Evolutionary conservation across 169 alveolate genomes (phyloP).

Genomic region (Cryptosporidium meleagridis): DNA sequence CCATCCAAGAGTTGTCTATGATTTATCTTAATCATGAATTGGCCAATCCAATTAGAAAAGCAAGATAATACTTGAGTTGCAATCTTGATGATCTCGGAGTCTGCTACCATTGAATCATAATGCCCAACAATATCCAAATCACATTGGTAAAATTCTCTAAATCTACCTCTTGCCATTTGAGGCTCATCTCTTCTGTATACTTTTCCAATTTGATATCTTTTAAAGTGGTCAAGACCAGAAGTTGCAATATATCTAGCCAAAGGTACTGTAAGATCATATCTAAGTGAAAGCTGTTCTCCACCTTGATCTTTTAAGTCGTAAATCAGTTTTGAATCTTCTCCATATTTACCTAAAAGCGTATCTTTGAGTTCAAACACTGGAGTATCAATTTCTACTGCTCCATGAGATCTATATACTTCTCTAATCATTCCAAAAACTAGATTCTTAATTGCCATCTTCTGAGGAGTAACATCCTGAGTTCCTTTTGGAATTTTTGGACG

Average conservation of each 20-base stretch:
- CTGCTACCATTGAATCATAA: constrained; percentile 91
- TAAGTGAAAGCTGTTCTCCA: constrained; percentile 94
- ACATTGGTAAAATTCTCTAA: constrained; percentile 96
- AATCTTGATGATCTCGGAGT: constrained; percentile 94
- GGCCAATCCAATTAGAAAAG: constrained; percentile 84
- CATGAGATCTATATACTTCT: constrained; percentile 91
- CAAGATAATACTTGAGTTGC: constrained; percentile 86
- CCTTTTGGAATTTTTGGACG: constrained; percentile 95
- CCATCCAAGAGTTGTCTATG: constrained; percentile 93
- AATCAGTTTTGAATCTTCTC: constrained; percentile 95
- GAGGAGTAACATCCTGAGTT: constrained; percentile 92
- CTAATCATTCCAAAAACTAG: constrained; percentile 87
- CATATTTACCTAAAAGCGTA: constrained; percentile 95
- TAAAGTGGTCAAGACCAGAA: constrained; percentile 86
- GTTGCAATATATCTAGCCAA: constrained; percentile 95
- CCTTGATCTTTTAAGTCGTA: constrained; percentile 97
- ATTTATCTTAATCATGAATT: constrained; percentile 90
- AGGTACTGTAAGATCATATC: constrained; percentile 98
- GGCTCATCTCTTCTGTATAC: constrained; percentile 99
- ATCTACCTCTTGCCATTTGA: constrained; percentile 94
- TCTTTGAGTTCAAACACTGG: constrained; percentile 97
- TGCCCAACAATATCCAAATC: constrained; percentile 96
- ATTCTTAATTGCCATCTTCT: constrained; percentile 92
- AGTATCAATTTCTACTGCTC: constrained; percentile 97
- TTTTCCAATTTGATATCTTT: constrained; percentile 96